Conservation (phyloP, 192 early-diverging fungal genomes). For the Phycomyces nitens region DNA sequence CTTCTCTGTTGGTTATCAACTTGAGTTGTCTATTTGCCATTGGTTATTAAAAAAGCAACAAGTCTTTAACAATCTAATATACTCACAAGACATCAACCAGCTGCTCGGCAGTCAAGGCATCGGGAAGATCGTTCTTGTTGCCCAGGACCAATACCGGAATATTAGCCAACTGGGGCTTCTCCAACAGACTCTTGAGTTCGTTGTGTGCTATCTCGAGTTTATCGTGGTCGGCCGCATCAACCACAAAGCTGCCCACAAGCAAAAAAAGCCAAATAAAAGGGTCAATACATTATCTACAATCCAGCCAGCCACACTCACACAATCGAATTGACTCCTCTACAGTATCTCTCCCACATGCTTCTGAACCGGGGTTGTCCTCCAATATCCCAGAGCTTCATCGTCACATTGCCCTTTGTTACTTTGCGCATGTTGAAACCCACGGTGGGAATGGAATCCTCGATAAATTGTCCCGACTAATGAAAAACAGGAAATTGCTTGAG, state of each 20-base stretch:
- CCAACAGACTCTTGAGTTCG: constrained; percentile 87
- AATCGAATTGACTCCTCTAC: constrained; percentile 94
- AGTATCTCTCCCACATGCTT: constrained; percentile 93
- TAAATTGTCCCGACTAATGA: constrained; percentile 67
- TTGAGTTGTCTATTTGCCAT: constrained; percentile 79
- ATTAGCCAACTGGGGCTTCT: constrained; percentile 88
- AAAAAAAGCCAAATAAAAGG: constrained; percentile 18
- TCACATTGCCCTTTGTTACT: constrained; percentile 87
- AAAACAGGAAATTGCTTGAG: constrained; percentile 7
- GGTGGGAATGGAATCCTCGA: constrained; percentile 92
- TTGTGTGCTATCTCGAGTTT: constrained; percentile 89
- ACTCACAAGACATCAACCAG: constrained; percentile 87
- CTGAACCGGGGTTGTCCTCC: constrained; percentile 97
- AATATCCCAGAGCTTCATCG: constrained; percentile 99
- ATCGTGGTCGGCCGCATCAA: constrained; percentile 93
- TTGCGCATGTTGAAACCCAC: constrained; percentile 99
- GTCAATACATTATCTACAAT: background rate
- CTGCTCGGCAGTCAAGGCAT: constrained; percentile 82
- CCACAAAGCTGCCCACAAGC: constrained; percentile 68
- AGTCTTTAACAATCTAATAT: background rate
- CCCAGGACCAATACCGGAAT: constrained; percentile 98
- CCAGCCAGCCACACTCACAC: constrained; percentile 58
- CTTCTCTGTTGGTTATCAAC: constrained; percentile 87
- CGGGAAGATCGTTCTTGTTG: constrained; percentile 96
- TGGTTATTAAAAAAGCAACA: too few relatives aligned